Base-by-base conservation (phyloP, 2,329 filamentous ascomycete genomes). In the Claviceps fusiformis region DNA sequence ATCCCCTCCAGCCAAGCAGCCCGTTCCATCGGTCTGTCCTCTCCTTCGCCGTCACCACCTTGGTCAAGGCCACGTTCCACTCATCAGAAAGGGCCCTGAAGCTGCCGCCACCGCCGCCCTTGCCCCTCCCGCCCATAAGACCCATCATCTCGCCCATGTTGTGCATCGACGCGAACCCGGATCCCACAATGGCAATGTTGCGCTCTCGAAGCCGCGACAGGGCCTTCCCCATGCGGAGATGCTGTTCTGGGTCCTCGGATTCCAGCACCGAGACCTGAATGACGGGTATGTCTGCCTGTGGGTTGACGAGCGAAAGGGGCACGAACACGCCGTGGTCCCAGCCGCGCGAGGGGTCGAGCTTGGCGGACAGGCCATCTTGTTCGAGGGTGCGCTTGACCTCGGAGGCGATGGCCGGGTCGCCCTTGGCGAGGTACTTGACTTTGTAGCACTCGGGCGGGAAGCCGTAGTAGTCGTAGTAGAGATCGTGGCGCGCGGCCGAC, bases 291-390 rank as follows among this genome's bases (percentile, higher is more conserved):
- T 73, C 67, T 59, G 78, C 79, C 46, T 68, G 60, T 24, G 80
- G 79, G 55, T 75, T 66, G 60, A 78, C 74, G 47, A 82, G 75
- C 49, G 74, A 70, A 67, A 82, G 70, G 7, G 79, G 79, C 31
- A 82, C 66, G 63, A 82, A 82, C 56, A 82, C 78, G 67, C 79
- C 80, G 62, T 82, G 80, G 62, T 82, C 79, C 79, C 79, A 82
- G 56, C 74, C 69, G 45, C 74, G 71, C 55, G 65, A 53, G 15
- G 54, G 59, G 57, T 77, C 69, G 13, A 77, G 65, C 13, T 58
- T 58, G 2, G 71, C 66, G 15, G 65, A 59, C 0, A 82, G 64
- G 0, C 79, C 79, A n/a, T 71, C 70, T 2, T 64, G 66, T 17
- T 68, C 65, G 44, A 83, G 61, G 3, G 71, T 70, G n/a, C 69